Percentiles rank a stretch among this genome's conserved stretches.
These are phyloP conservation scores for Piromyces finnis DNA, from an alignment of 192 early-diverging fungal species.

Conservation along the genomic window DNA sequence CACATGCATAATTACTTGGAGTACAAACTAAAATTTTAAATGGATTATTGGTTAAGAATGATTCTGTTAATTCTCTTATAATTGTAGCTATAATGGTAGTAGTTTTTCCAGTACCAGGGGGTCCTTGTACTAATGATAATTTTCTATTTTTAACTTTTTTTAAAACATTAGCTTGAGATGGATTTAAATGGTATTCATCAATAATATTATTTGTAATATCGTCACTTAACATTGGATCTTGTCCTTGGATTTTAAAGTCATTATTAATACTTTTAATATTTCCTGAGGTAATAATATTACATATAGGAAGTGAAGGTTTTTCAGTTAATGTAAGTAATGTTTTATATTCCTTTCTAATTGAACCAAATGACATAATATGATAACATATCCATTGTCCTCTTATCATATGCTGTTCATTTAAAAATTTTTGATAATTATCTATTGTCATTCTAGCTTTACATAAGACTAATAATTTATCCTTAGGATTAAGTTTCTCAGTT, in stretches of 20 bases:
- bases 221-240: background rate
- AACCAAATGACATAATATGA: background rate
- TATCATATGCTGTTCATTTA: background rate
- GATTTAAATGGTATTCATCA: slow-evolving; percentile 53
- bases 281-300: background rate
- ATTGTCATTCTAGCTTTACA: background rate
- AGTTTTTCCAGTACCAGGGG: slow-evolving; percentile 65
- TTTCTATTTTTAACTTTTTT: slow-evolving; percentile 32
- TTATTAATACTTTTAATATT: background rate
- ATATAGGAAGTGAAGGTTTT: background rate
- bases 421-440: background rate
- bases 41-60: slow-evolving; percentile 25
- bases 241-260: background rate
- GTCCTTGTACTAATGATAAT: slow-evolving; percentile 76
- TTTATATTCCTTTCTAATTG: background rate
- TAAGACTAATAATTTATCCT: background rate
- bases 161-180: slow-evolving; percentile 70
- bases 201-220: background rate
- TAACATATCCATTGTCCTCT: background rate
- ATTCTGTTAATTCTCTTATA: slow-evolving; percentile 12
- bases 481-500: background rate
- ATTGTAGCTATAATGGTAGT: slow-evolving; percentile 78
- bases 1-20: slow-evolving; percentile 85
- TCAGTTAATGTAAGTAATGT: background rate
- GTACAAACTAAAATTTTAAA: slow-evolving; percentile 62